phyloP scores from a whole-genome alignment of 2,329 filamentous ascomycete genomes.

The Ophiocordyceps camponoti-floridani region DNA sequence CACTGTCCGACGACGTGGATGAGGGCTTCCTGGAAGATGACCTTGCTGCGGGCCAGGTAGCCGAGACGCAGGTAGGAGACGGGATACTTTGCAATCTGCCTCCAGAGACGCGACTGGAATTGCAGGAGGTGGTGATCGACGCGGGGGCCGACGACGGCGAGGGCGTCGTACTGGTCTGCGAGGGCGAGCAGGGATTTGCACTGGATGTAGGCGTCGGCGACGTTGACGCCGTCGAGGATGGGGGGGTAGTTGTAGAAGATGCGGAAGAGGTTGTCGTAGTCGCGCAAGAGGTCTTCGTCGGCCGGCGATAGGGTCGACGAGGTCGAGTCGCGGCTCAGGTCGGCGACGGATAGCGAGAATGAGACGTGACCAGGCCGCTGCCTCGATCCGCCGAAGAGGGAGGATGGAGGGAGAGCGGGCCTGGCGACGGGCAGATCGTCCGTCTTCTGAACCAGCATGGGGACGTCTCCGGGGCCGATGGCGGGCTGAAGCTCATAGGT shows the following conservation, averaged over 20 bases:
- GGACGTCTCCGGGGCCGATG: conserved; percentile 54
- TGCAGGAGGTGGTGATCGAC: conserved; percentile 89
- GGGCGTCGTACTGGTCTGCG: conserved; percentile 88
- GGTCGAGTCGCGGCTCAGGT: conserved; percentile 35
- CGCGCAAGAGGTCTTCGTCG: conserved; percentile 62
- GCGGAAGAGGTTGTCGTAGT: conserved; percentile 91
- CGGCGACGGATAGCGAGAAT: conserved; percentile 81
- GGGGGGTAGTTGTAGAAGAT: conserved; percentile 92
- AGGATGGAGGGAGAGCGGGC: conserved; percentile 6
- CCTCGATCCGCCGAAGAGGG: conserved; percentile 17
- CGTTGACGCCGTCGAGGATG: conserved; percentile 65
- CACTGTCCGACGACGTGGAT: conserved; percentile 92
- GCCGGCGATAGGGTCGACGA: conserved; percentile 31
- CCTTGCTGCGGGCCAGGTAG: conserved; percentile 65
- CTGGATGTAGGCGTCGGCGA: conserved; percentile 82
- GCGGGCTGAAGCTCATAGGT: conserved; percentile 75
- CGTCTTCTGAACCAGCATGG: conserved; percentile 76
- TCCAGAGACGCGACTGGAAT: conserved; percentile 82
- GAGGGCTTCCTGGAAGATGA: conserved; percentile 73
- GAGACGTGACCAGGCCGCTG: conserved; percentile 17
- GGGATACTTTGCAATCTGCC: conserved; percentile 92
- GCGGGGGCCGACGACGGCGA: conserved; percentile 70
- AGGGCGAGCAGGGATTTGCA: conserved; percentile 78
- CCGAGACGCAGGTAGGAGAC: conserved; percentile 82
- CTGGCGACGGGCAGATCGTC: conserved; percentile 5